These are phyloP conservation scores for Metschnikowia matae DNA, from an alignment of 805 yeast species.

Conservation along the genomic window DNA sequence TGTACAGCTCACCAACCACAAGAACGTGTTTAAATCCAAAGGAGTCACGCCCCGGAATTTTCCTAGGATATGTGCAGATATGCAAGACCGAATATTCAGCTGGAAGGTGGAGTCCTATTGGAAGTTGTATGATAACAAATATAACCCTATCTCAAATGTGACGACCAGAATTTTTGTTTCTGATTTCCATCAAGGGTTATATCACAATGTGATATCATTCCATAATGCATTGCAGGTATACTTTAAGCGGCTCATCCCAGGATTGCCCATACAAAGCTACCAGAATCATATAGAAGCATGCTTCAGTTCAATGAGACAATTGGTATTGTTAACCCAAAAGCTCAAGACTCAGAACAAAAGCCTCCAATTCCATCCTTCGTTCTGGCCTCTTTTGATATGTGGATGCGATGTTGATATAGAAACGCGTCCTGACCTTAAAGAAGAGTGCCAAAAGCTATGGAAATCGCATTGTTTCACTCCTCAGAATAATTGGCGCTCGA, in stretches of 20 bases:
- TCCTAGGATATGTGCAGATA: slow-evolving; percentile 52
- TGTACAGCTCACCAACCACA: slow-evolving; percentile 48
- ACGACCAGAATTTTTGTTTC: slow-evolving; percentile 25
- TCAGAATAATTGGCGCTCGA: slow-evolving; percentile 50
- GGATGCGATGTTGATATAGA: slow-evolving; percentile 24
- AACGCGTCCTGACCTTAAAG: slow-evolving; percentile 25
- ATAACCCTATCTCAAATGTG: slow-evolving; percentile 16
- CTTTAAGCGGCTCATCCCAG: slow-evolving; percentile 45
- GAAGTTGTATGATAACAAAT: slow-evolving; percentile 31
- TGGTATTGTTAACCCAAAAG: slow-evolving; percentile 16
- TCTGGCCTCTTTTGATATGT: slow-evolving; percentile 47
- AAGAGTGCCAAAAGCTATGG: slow-evolving; percentile 31
- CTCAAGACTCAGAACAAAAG: slow-evolving; percentile 7
- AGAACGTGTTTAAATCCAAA: slow-evolving; percentile 39
- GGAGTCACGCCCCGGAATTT: slow-evolving; percentile 50
- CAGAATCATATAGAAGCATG: slow-evolving; percentile 34
- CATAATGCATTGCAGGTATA: slow-evolving; percentile 43
- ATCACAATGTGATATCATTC: slow-evolving; percentile 34
- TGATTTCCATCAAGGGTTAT: slow-evolving; percentile 38
- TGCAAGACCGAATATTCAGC: slow-evolving; percentile 45
- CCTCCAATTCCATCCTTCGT: slow-evolving; percentile 35
- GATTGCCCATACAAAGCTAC: slow-evolving; percentile 28
- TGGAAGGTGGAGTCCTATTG: slow-evolving; percentile 44
- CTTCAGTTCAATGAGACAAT: slow-evolving; percentile 32
- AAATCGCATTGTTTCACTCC: slow-evolving; percentile 22